Evolutionary conservation across 75 land plant species (phyloP).

Genomic region (Azolla pinnata): DNA sequence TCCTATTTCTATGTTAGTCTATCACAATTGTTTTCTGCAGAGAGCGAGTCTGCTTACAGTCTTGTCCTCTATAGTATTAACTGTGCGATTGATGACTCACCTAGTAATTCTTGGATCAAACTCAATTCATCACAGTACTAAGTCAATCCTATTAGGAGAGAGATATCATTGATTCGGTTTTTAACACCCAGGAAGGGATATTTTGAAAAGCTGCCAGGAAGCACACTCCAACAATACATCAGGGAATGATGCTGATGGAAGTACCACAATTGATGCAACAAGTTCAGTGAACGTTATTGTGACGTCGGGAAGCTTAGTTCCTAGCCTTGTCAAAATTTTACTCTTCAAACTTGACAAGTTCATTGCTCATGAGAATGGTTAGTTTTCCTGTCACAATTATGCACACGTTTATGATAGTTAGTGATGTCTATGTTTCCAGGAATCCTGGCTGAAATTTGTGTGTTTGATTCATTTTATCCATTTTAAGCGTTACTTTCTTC

Average conservation of each 20-base stretch:
- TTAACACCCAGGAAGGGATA: constrained; percentile 43
- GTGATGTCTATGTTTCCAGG: no score
- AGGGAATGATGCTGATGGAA: background rate
- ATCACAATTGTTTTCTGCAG: background rate
- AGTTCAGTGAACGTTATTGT: constrained; percentile 58
- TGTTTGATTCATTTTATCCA: no score
- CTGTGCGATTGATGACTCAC: no score
- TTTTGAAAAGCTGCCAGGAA: constrained; percentile 35
- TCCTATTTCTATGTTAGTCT: background rate
- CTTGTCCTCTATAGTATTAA: no score
- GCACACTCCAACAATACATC: background rate
- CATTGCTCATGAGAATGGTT: constrained; percentile 54
- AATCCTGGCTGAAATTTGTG: no score
- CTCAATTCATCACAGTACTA: no score
- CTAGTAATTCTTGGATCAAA: no score
- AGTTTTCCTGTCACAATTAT: constrained; percentile 7
- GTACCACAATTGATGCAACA: constrained; percentile 8
- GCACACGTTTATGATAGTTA: background rate
- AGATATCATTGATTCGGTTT: no score
- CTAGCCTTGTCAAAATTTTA: constrained; percentile 78
- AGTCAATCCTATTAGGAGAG: no score
- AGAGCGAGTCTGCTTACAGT: no score
- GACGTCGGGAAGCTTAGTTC: constrained; percentile 71
- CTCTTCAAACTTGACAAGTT: constrained; percentile 54
- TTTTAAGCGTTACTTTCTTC: no score